A percentile compares a stretch with the other conserved stretches of the same genome.
These are phyloP conservation scores for Candida pini DNA, from an alignment of 805 yeast genomes.

Conservation along the genomic window DNA sequence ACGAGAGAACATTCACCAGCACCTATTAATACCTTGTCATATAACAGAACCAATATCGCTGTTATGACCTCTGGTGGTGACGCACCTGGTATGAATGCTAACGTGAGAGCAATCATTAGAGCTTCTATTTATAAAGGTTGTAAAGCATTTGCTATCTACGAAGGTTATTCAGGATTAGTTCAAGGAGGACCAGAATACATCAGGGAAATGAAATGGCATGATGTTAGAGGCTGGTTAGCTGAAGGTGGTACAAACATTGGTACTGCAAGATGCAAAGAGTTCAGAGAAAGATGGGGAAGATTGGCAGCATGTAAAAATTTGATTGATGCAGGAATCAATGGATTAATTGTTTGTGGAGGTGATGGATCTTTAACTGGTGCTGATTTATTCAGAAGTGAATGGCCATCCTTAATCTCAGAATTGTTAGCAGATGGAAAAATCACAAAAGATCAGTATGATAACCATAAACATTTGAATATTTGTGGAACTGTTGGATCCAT, in stretches of 20 bases:
- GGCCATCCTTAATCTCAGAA: constrained; percentile 85
- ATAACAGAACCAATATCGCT: constrained; percentile 32
- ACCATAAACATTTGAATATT: constrained; percentile 69
- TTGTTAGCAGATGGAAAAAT: constrained; percentile 52
- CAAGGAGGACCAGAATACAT: constrained; percentile 53
- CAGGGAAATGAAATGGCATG: constrained; percentile 64
- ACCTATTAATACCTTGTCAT: background rate
- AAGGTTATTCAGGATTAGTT: constrained; percentile 72
- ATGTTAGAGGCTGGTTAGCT: constrained; percentile 64
- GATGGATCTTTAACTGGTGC: constrained; percentile 99
- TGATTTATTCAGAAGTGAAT: constrained; percentile 85
- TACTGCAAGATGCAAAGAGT: constrained; percentile 81
- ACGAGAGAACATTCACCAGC: background rate
- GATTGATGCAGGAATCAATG: constrained; percentile 86
- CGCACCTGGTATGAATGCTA: constrained; percentile 78
- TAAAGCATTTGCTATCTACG: constrained; percentile 61
- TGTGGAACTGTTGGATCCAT: constrained; percentile 96
- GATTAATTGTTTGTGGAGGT: constrained; percentile 95
- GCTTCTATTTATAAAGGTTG: constrained; percentile 63
- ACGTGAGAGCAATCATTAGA: constrained; percentile 67
- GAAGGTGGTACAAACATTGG: constrained; percentile 77
- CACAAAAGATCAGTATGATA: constrained; percentile 51
- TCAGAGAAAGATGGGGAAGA: constrained; percentile 82
- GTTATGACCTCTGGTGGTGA: constrained; percentile 83
- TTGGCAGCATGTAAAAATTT: constrained; percentile 77